Base-by-base conservation (phyloP, 2,329 filamentous ascomycete genomes). In the Beauveria australis region DNA sequence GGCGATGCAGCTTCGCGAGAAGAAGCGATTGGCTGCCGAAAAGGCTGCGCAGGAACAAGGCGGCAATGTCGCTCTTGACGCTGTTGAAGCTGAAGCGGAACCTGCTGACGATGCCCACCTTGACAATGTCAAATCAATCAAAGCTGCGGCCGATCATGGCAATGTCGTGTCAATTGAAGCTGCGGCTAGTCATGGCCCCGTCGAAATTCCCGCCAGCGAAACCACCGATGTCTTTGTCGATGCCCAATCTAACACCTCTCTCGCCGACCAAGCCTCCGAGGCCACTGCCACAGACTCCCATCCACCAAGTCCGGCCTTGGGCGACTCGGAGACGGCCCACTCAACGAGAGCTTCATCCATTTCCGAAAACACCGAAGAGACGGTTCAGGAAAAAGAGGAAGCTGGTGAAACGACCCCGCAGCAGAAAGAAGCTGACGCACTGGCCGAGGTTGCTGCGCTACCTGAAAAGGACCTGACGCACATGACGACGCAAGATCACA, bases 1-100 rank as follows among this genome's bases (percentile, higher is more conserved):
- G 76, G 94, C 94, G 8, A 82, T 97, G 76, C 89, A 97, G 73
- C 75, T 97, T 66, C 84, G 93, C 57, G 94, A 95, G 74, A 91
- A 89, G 74, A 92, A 91, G 72, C 86, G 44, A 22, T 48, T 60
- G 16, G 63, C 37, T 7, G 62, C 64, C 10, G 63, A 61, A 46
- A 67, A 69, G 37, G 63, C 60, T n/a, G 63, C 64, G 30, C 63
- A 65, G 10, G 66, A 66, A 33, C 65, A 62, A n/a, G 66, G 65
- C 24, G 66, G 70, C 48, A 64, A 64, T 22, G 61, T 51, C 41
- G 66, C 69, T 53, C 61, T 55, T 16, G 68, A 72, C 33, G 59
- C 60, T 8, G 70, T 22, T 16, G 58, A 60, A 33, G 43, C 43
- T 16, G 28, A 53, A 22, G 49, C 43, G 19, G 59, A 61, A 51